Evolutionary conservation across 2,329 filamentous ascomycete genomes (phyloP), one percentile per base, ranked within the genome.

Genomic region (Fusarium agapanthi): DNA sequence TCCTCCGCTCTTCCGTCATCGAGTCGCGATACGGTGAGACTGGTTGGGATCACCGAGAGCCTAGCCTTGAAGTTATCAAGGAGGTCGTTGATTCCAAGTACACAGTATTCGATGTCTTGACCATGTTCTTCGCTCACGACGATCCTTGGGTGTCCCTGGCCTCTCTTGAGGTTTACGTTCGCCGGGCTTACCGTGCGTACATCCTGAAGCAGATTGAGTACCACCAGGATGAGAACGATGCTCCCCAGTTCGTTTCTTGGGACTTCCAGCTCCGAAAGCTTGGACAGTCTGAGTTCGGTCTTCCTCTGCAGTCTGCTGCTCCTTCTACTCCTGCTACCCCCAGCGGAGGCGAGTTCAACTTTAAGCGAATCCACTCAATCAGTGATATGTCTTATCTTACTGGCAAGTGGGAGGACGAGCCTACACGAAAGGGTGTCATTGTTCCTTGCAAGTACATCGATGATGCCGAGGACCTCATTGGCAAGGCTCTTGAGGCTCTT

Each of bases 21-120:
- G 95, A 99, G 83, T 97, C 95, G n/a, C 92, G 93, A 76, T 99
- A 99, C 79, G 96, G 96, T 67, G 96, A 99, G 88, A 95, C 94
- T 68, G 95, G 95, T 57, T 97, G 94, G 93, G 95, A 98, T 73
- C 96, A 99, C 85, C 89, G 96, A 75, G 93, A 98, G 83, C 96
- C 96, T 53, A 94, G 92, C 83, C 86, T 97, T 60, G 93, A 97
- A 28, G 87, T 97, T 73, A 92, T 99, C 84, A 97, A 97, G 87
- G 96, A 99, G 83, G 95, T 99, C 37, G 94, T 99, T 58, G 96
- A 99, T 83, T 98, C 96, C 61, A 97, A 97, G 85, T 98, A 97
- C 86, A 98, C 95, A 45, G 96, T 99, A 73, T 97, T 98, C 77
- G 96, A 99, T 80, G 96, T 99, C 24, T 84, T 99, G 74, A 93